Evolutionary conservation across 768 basidiomycete genomes (phyloP).

Genomic region (Trametes gibbosa): DNA sequence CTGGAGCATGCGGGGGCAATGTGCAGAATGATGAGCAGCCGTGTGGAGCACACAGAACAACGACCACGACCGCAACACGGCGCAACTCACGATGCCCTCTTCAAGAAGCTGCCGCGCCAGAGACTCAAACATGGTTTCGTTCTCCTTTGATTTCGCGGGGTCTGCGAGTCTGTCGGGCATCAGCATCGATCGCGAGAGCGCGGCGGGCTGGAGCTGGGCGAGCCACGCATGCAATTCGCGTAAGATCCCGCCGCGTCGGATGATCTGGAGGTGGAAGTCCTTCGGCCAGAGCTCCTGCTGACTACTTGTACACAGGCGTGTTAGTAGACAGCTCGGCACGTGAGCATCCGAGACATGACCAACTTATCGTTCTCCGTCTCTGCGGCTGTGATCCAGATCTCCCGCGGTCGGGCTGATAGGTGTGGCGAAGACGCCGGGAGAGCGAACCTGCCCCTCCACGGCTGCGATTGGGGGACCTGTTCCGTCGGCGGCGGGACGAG

Average conservation of each 20-base stretch:
- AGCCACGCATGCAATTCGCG: constrained; percentile 52
- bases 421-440: constrained; percentile 47
- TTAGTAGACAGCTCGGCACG: neutral
- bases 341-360: constrained; percentile 28
- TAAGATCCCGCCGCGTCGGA: constrained; percentile 40
- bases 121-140: constrained; percentile 52
- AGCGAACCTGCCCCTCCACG: constrained; percentile 58
- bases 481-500: constrained; percentile 54
- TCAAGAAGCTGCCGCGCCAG: constrained; percentile 52
- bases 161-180: constrained; percentile 60
- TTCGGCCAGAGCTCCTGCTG: constrained; percentile 57
- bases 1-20: constrained; percentile 29
- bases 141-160: constrained; percentile 45
- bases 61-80: neutral
- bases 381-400: constrained; percentile 58
- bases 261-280: constrained; percentile 40
- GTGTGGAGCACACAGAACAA: neutral
- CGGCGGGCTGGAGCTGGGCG: constrained; percentile 37
- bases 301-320: constrained; percentile 28
- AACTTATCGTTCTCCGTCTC: constrained; percentile 75
- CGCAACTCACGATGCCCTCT: constrained; percentile 46
- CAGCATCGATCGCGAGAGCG: constrained; percentile 45
- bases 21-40: neutral
- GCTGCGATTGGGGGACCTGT: constrained; percentile 40
- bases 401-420: constrained; percentile 43